These are phyloP conservation scores for Russula abietina DNA, from an alignment of 768 basidiomycete genomes.

Conservation along the genomic window DNA sequence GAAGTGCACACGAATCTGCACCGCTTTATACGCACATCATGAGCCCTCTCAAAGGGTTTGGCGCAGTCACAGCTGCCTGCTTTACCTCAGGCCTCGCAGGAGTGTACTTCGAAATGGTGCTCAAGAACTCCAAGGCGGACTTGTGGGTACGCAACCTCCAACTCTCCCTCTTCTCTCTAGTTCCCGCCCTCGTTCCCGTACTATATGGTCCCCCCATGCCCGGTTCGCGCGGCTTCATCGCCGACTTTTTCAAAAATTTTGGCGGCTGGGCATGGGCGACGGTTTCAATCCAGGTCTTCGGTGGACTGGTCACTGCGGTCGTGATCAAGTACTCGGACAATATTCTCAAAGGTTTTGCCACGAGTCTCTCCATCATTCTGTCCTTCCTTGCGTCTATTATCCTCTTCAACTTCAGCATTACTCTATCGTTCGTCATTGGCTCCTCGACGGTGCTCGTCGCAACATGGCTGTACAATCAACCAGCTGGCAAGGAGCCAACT, in stretches of 20 bases:
- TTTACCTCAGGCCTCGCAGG: constrained; percentile 87
- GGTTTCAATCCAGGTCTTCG: constrained; percentile 82
- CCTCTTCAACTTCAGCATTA: constrained; percentile 87
- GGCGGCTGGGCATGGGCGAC: constrained; percentile 95
- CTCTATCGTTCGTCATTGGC: constrained; percentile 80
- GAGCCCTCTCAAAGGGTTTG: constrained; percentile 76
- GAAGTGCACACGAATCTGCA: constrained; percentile 62
- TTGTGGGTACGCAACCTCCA: constrained; percentile 91
- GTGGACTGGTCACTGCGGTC: constrained; percentile 87
- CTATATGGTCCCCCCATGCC: constrained; percentile 45
- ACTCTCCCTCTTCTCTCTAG: constrained; percentile 80
- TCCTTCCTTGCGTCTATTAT: constrained; percentile 91
- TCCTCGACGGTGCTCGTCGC: constrained; percentile 78
- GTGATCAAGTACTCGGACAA: constrained; percentile 98
- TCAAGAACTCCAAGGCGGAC: constrained; percentile 77
- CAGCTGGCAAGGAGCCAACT: constrained; percentile 37
- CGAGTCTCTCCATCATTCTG: constrained; percentile 86
- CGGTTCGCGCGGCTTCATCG: constrained; percentile 45
- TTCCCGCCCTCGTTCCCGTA: constrained; percentile 83
- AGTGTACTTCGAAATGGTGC: constrained; percentile 92
- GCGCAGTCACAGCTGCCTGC: constrained; percentile 79
- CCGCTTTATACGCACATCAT: constrained; percentile 62
- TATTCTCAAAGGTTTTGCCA: constrained; percentile 96
- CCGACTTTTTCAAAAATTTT: constrained; percentile 75
- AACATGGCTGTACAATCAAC: constrained; percentile 95